Evolutionary conservation across 306 rosid genomes (phyloP), one percentile per base, ranked within the genome.

Genomic region (Oxytropis ochrocephala): DNA sequence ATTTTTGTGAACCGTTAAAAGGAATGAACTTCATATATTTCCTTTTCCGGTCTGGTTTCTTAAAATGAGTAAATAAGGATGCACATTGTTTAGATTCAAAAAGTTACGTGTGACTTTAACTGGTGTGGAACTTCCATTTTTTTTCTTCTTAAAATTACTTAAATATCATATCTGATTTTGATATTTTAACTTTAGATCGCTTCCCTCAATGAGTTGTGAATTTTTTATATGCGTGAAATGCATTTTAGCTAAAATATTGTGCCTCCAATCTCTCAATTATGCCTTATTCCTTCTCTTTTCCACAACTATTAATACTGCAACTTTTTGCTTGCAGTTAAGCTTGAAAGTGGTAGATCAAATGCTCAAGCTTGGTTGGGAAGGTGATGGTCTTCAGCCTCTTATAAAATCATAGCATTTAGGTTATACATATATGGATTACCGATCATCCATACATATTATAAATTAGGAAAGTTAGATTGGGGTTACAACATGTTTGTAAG

Each of bases 361-460:
- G 99, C 96, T 91, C 76, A 94, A 94, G 88, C 96, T 91, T 64
- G 99, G 97, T 46, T 94, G 99, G 99, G 99, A 94, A 87, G 97
- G 99, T 57, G 96, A 91, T 49, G 99, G 99, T 66, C 85, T 88
- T 62, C 84, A 77, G 64, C 99, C 96, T 72, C 88, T 94, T 54
- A 94, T 91, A 52, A 88, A 88, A 57, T 87, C 87, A 41, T 92
- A 86, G 91, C 44, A 55, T 79, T 87, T 80, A 75, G 87, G 66
- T 61, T 66, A 67, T 76, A 82, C 81, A 59, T 57, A 71, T 70
- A 73, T 76, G 79, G 59, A 70, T 56, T 72, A 72, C 70, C 69
- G 58, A 30, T 73, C 59, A 59, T 59, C 63, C 54, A 80, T 77
- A 81, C 82, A 57, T 18, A 18, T 64, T 50, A 59, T 53, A 50